Percentiles rank a stretch among this genome's conserved stretches.
Conservation (phyloP, 2,329 filamentous ascomycete species). For the Xylaria hypoxylon region DNA sequence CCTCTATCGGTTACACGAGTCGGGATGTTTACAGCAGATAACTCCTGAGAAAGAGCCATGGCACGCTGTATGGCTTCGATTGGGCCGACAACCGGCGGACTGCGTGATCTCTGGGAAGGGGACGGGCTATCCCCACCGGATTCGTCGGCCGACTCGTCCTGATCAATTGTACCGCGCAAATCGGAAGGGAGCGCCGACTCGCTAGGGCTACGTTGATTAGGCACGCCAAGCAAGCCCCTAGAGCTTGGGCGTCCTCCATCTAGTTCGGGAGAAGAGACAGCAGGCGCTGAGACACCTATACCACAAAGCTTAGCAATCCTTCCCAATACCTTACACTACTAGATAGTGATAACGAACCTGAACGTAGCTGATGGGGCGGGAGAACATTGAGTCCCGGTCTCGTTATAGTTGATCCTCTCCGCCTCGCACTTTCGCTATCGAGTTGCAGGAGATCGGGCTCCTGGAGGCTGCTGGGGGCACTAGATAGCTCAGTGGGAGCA, state of each 20-base stretch:
- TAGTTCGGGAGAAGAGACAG: constrained; percentile 65
- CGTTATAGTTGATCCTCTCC: constrained; percentile 53
- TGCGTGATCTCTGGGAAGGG: constrained; percentile 73
- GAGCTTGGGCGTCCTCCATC: constrained; percentile 59
- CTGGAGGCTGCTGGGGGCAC: constrained; percentile 59
- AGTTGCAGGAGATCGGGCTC: constrained; percentile 79
- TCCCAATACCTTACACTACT: not conserved
- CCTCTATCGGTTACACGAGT: constrained; percentile 92
- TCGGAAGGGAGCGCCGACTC: constrained; percentile 65
- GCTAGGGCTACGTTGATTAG: constrained; percentile 58
- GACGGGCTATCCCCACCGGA: constrained; percentile 54
- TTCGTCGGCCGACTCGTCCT: constrained; percentile 52
- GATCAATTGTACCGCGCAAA: constrained; percentile 52
- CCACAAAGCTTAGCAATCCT: constrained; percentile 21
- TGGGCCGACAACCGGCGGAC: constrained; percentile 77
- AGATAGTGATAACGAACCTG: constrained; percentile 30
- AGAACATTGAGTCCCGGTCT: constrained; percentile 61
- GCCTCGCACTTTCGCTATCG: constrained; percentile 59
- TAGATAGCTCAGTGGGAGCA: constrained; percentile 58
- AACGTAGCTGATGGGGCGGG: constrained; percentile 45
- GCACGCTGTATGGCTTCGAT: constrained; percentile 86
- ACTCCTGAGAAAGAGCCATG: constrained; percentile 83
- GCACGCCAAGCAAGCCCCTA: constrained; percentile 62
- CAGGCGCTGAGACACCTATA: constrained; percentile 62
- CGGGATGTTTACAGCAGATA: constrained; percentile 91